These are phyloP conservation scores for Fusarium concolor DNA, from an alignment of 2,329 filamentous ascomycete genomes.

Conservation along the genomic window DNA sequence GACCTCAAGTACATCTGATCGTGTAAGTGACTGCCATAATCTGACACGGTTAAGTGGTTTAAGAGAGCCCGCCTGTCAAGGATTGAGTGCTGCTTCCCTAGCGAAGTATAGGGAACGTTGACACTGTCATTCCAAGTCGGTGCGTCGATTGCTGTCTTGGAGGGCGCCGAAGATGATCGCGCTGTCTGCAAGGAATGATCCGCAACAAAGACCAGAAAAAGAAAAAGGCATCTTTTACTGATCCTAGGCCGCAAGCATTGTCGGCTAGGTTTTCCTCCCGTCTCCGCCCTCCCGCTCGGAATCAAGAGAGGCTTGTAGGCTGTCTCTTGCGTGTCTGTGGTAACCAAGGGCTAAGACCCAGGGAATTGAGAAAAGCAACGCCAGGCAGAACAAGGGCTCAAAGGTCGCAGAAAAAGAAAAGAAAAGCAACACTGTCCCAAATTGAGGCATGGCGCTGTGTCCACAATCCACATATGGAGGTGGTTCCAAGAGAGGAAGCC, in stretches of 20 bases:
- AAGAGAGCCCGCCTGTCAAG: slow-evolving; percentile 25
- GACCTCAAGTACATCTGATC: slow-evolving; percentile 23
- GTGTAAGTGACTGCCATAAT: slow-evolving; percentile 30
- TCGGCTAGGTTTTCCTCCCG: slow-evolving; percentile 10
- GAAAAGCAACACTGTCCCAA: slow-evolving; percentile 33
- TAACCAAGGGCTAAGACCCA: slow-evolving; percentile 2
- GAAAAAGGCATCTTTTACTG: slow-evolving; percentile 5
- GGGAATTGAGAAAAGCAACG: slow-evolving; percentile 35
- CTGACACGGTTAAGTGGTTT: slow-evolving; percentile 37
- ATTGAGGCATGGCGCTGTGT: slow-evolving; percentile 36
- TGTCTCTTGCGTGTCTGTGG: slow-evolving; percentile 11
- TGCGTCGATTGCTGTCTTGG: slow-evolving; percentile 32
- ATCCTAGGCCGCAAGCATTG: not conserved
- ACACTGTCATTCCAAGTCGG: slow-evolving; percentile 27
- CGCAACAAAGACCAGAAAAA: slow-evolving; percentile 15
- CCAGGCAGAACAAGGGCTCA: not conserved
- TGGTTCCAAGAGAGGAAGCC: slow-evolving; percentile 34
- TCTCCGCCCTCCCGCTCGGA: not conserved
- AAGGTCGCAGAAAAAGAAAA: not conserved
- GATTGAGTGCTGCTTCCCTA: slow-evolving; percentile 25
- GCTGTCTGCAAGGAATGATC: slow-evolving; percentile 13
- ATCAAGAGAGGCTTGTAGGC: slow-evolving; percentile 6
- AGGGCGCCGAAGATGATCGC: slow-evolving; percentile 28
- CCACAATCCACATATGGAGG: slow-evolving; percentile 37
- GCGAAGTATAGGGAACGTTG: slow-evolving; percentile 15